Base-by-base conservation (phyloP, 148 eudicot species). In the Heliamphora exappendiculata region DNA sequence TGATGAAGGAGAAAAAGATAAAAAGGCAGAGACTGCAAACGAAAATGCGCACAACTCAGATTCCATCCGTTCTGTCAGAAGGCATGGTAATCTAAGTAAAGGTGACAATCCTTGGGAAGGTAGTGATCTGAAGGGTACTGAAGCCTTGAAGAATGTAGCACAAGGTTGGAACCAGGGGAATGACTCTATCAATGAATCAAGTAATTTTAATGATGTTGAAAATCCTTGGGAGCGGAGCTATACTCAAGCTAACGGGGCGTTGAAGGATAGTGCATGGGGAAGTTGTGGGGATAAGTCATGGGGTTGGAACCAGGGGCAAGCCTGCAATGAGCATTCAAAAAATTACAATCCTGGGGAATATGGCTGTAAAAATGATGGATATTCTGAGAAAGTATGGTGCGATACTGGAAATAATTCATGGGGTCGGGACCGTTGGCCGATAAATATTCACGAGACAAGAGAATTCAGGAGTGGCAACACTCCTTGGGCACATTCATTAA, bases 21-120 rank as follows among this genome's bases (percentile, higher is more conserved):
- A 55, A 62, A 76, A 34, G 60, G 67, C 16, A 9, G 78, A 49
- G 13, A 64, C 60, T 37, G 33, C 33, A 22, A 57, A 78, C 20
- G 64, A 74, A 17, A 67, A 39, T 37, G 51, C 29, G 6, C 50
- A 73, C 42, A 73, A 67, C 41, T 64, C 74, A n/a, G 39, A 54
- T 26, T 63, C 51, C 6, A 1, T 4, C 51, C 44, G 20, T 57
- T 33, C 55, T 67, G 42, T 37, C n/a, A 67, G 67, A 31, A 54
- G 28, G 45, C 47, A 73, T 14, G 70, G 24, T 16, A 71, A 76
- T 70, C 73, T 76, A 1, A 74, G 57, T 69, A 45, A 71, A 53
- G 59, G 9, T 50, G 68, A 70, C 31, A 74, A 84, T 81, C 89
- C 82, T 72, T 88, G 87, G 87, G 81, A 84, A 72, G 55, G 42